phyloP scores from a whole-genome alignment of 148 eudicot genomes.

The Diospyros kaki region DNA sequence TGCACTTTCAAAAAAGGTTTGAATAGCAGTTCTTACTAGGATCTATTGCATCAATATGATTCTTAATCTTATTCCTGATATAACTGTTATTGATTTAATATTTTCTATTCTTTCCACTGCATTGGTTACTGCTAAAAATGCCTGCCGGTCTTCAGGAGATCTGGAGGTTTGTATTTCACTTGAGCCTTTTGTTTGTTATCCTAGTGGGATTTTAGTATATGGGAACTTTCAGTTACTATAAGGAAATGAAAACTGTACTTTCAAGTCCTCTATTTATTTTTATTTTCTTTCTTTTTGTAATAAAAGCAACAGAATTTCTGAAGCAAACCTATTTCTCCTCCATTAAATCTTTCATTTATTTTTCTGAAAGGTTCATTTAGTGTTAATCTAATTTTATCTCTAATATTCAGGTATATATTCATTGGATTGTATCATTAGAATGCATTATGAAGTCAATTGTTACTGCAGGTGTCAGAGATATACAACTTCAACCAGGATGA shows the following conservation, averaged over 20 bases:
- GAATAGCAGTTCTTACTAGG: background rate
- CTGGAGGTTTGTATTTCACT: constrained; percentile 59
- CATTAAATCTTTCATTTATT: no score
- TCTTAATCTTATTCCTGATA: constrained; percentile 6
- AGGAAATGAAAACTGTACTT: background rate
- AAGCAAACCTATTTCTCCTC: background rate
- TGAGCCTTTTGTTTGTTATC: background rate
- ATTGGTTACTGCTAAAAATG: constrained; percentile 21
- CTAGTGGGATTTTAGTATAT: background rate
- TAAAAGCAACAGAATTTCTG: background rate
- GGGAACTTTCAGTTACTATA: background rate
- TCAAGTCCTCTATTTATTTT: background rate
- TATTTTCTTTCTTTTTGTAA: background rate
- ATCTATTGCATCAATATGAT: constrained; percentile 2
- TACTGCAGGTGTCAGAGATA: constrained; percentile 72
- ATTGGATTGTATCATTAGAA: background rate
- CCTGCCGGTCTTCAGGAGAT: constrained; percentile 49
- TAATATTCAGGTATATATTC: background rate
- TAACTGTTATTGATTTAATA: constrained; percentile 25
- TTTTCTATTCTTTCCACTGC: constrained; percentile 17
- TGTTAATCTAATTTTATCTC: background rate
- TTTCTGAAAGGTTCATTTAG: no score
- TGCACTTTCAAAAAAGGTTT: constrained; percentile 73
- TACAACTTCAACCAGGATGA: constrained; percentile 88
- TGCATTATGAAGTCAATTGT: constrained; percentile 7